Conservation (phyloP, 768 basidiomycete genomes). For the Mycena chlorophos region DNA sequence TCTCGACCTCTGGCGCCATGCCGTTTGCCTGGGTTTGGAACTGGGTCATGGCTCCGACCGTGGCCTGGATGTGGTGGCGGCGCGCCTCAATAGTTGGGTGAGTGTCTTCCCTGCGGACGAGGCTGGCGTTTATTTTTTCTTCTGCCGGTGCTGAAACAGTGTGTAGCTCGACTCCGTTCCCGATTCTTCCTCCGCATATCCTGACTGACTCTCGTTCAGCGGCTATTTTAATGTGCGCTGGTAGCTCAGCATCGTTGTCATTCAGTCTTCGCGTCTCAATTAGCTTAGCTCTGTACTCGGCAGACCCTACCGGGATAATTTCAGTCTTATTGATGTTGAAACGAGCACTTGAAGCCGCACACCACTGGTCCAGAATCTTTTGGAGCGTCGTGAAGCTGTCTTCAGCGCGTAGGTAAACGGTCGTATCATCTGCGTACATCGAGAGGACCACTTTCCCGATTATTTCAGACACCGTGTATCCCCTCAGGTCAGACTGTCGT, state of each 20-base stretch:
- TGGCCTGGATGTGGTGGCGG: conserved; percentile 26
- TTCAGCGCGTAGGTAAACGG: conserved; percentile 30
- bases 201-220: conserved; percentile 29
- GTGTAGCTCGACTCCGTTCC: conserved; percentile 27
- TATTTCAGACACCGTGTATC: conserved; percentile 21
- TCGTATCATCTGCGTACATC: conserved; percentile 47
- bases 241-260: conserved; percentile 11
- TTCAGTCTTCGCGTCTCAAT: conserved; percentile 3
- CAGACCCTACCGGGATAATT: conserved; percentile 35
- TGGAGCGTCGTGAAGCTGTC: conserved; percentile 31
- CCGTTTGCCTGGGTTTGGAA: conserved; percentile 36
- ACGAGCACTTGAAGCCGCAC: conserved; percentile 37
- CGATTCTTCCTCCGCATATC: conserved; percentile 34
- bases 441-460: conserved; percentile 27
- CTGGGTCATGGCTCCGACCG: conserved; percentile 34
- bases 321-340: conserved; percentile 46
- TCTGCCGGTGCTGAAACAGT: conserved; percentile 27
- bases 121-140: conserved; percentile 25
- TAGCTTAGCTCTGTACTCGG: conserved; percentile 17
- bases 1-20: conserved; percentile 31
- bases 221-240: conserved; percentile 25
- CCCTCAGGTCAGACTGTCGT: conserved; percentile 30
- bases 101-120: conserved; percentile 27
- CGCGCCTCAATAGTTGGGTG: conserved; percentile 33
- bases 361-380: conserved; percentile 39